A percentile compares a stretch with the other conserved stretches of the same genome.
phyloP scores from a whole-genome alignment of 805 yeast genomes.

The Starmerella tilneyi region DNA sequence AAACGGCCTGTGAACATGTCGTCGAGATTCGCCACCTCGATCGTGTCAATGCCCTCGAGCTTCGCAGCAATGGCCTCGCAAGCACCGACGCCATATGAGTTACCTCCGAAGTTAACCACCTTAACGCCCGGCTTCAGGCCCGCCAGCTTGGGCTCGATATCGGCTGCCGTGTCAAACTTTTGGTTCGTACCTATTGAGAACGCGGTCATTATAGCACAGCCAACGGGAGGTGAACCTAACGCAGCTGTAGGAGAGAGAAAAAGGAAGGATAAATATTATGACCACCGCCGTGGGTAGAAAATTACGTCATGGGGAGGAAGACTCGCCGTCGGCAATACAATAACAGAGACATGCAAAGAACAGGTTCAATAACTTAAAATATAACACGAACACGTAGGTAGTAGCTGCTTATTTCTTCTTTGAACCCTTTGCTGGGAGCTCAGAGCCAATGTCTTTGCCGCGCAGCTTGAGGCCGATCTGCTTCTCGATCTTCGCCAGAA shows the following conservation, averaged over 20 bases:
- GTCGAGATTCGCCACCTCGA: conserved; percentile 64
- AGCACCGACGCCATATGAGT: conserved; percentile 88
- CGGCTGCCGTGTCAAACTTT: conserved; percentile 62
- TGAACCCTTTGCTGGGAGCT: conserved; percentile 42
- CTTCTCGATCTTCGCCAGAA: conserved; percentile 84
- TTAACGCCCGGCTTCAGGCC: conserved; percentile 42
- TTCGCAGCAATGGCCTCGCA: conserved; percentile 58
- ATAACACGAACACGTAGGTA: too few relatives aligned
- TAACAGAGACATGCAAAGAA: too few relatives aligned
- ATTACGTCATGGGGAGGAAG: too few relatives aligned
- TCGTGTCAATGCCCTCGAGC: conserved; percentile 35
- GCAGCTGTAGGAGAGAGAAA: neutral
- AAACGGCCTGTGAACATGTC: conserved; percentile 92
- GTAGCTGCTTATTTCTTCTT: conserved; percentile 33
- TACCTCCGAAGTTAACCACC: conserved; percentile 76
- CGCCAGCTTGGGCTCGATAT: conserved; percentile 58
- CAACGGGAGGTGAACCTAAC: neutral
- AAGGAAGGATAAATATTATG: neutral
- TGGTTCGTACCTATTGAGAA: conserved; percentile 21
- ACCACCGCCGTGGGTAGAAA: neutral
- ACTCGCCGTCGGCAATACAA: neutral
- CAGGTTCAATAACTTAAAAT: too few relatives aligned
- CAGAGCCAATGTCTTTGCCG: conserved; percentile 91
- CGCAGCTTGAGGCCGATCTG: conserved; percentile 88
- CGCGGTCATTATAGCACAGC: conserved; percentile 11